Evolutionary conservation across 2,329 filamentous ascomycete genomes (phyloP), one percentile per base, ranked within the genome.

Genomic region (Dothistroma pini): DNA sequence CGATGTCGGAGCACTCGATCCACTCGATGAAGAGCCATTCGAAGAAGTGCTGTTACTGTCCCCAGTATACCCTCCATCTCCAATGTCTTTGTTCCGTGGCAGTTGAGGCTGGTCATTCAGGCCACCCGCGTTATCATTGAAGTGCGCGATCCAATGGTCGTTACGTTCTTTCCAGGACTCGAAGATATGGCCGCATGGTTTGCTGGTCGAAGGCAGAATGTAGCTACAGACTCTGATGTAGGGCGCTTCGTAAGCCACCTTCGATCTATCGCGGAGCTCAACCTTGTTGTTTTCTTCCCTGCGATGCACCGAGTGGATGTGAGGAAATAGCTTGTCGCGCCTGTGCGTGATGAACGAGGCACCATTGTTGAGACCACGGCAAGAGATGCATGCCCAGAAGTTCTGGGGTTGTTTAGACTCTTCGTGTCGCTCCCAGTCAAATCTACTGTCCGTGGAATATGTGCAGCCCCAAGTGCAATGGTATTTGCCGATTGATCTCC

Each of bases 81-180:
- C 31, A 35, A 31, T 10, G 4, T 35, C 25, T 22, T 12, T 19
- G 14, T 34, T 32, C 1, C 16, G 12, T n/a, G 31, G 22, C 19
- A 21, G 5, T 2, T 21, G 25, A 2, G 12, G 25, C 8, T 35
- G 8, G 11, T 53, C 51, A 19, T 35, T 12, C 10, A 29, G 16
- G 9, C 19, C 25, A 21, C 16, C 16, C 4, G 31, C 51, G 5
- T 53, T 29, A n/a, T 35, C n/a, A 19, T 53, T 31, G 31, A 16
- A 53, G 19, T 53, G 51, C 10, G 51, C 51, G 10, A 53, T 53
- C 51, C 51, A 53, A 29, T 53, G 51, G 19, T 53, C 31, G 6
- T 53, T 53, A 7, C 51, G 29, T 22, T 53, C 51, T 21, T 53
- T 53, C 51, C 51, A 53, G 10, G 51, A 53, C 16, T 34, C 21